Percentiles rank a stretch among this genome's conserved stretches.
Evolutionary conservation across 805 yeast species (phyloP).

Genomic region (Komagataella ulmi): DNA sequence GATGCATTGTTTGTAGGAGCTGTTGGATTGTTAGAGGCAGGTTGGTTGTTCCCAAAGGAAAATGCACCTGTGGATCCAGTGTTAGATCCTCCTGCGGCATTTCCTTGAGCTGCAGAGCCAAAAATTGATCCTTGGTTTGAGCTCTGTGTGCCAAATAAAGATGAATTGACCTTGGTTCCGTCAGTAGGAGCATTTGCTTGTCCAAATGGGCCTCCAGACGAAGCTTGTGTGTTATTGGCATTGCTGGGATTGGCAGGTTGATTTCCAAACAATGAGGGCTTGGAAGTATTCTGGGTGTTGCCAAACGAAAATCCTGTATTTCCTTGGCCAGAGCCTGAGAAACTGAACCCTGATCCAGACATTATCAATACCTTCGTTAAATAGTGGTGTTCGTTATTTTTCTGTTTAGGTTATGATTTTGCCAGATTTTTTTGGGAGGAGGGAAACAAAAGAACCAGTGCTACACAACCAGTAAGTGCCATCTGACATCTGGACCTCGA

Average conservation of each 20-base stretch:
- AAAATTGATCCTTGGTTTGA: not conserved
- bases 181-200: slow-evolving; percentile 1
- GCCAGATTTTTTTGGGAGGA: not conserved
- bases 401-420: not conserved
- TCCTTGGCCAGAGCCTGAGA: slow-evolving; percentile 5
- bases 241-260: not conserved
- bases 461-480: not conserved
- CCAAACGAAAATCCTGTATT: not conserved
- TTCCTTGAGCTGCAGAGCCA: not conserved
- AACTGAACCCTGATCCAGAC: slow-evolving; percentile 1
- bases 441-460: not conserved
- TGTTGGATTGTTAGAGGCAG: not conserved
- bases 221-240: not conserved
- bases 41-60: not conserved
- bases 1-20: not conserved
- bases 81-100: not conserved
- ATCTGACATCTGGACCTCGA: not conserved
- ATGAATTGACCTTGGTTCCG: not conserved
- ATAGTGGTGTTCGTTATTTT: not conserved
- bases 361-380: not conserved
- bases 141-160: not conserved
- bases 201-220: slow-evolving; percentile 1
- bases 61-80: not conserved
- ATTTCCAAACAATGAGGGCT: slow-evolving; percentile 1
- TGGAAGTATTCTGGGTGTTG: slow-evolving; percentile 1